Conservation (phyloP, 2,329 filamentous ascomycete genomes). For the Orbilia quercus region DNA sequence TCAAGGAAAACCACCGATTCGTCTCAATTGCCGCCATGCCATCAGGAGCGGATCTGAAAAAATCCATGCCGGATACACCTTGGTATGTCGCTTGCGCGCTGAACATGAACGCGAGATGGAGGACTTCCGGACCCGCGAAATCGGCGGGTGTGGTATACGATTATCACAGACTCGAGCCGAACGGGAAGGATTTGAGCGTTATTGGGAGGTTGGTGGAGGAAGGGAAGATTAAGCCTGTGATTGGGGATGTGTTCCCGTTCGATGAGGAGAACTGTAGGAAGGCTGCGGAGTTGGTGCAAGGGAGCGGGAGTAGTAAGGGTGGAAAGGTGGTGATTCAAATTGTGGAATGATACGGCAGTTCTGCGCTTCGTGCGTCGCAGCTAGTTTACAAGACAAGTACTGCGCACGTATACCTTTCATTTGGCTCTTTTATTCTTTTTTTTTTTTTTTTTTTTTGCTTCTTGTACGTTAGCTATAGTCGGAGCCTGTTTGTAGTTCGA, state of each 20-base stretch:
- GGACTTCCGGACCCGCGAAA: constrained; percentile 22
- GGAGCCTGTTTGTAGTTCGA: too few species aligned
- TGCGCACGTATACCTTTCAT: too few species aligned
- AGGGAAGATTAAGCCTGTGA: constrained; percentile 41
- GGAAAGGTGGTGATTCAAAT: constrained; percentile 50
- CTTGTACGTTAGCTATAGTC: too few species aligned
- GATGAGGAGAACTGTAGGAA: constrained; percentile 36
- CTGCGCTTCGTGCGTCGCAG: too few species aligned
- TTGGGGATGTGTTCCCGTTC: constrained; percentile 42
- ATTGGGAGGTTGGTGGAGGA: constrained; percentile 40
- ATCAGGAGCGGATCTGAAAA: constrained; percentile 24
- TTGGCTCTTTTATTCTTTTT: too few species aligned
- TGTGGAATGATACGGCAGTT: constrained; percentile 23
- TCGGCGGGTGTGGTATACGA: constrained; percentile 24
- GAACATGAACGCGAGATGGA: constrained; percentile 40
- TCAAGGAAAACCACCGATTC: constrained; percentile 43
- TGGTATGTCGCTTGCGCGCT: constrained; percentile 31
- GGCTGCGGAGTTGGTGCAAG: constrained; percentile 41
- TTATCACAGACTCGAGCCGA: constrained; percentile 30
- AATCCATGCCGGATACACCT: constrained; percentile 14
- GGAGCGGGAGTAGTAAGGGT: constrained; percentile 39
- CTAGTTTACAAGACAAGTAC: too few species aligned
- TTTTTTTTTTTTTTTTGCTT: too few species aligned
- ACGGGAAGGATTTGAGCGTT: constrained; percentile 38
- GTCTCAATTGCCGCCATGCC: constrained; percentile 47